phyloP scores from a whole-genome alignment of 768 basidiomycete species.

The Calocybe gangraenosa region DNA sequence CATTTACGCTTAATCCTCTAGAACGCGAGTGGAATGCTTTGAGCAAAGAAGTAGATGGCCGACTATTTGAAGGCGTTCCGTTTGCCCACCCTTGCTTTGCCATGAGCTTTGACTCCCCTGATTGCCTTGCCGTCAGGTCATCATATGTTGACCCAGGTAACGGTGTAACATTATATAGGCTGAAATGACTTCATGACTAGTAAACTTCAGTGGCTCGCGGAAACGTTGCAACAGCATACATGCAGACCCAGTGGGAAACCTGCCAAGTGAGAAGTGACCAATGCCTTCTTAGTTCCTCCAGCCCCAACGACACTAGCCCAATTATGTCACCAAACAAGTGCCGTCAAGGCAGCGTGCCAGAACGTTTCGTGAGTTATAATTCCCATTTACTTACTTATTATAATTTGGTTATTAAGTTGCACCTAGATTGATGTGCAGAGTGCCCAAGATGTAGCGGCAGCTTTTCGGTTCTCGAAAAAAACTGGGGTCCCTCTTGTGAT shows the following conservation, averaged over 20 bases:
- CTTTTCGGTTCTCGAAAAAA: slow-evolving; percentile 38
- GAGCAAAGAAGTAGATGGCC: slow-evolving; percentile 8
- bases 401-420: neutral
- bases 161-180: too few species aligned
- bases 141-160: slow-evolving; percentile 20
- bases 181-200: too few species aligned
- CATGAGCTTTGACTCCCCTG: slow-evolving; percentile 14
- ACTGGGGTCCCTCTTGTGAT: slow-evolving; percentile 39
- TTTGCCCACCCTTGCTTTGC: slow-evolving; percentile 22
- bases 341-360: slow-evolving; percentile 31
- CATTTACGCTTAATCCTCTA: neutral
- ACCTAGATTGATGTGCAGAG: slow-evolving; percentile 30
- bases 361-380: slow-evolving; percentile 37
- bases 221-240: slow-evolving; percentile 24
- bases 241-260: slow-evolving; percentile 49
- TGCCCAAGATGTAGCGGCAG: slow-evolving; percentile 36
- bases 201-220: slow-evolving; percentile 17
- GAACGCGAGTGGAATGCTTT: slow-evolving; percentile 17
- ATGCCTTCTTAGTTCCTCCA: slow-evolving; percentile 42
- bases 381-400: too few species aligned
- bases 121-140: slow-evolving; percentile 13
- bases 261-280: slow-evolving; percentile 43
- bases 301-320: slow-evolving; percentile 24
- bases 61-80: slow-evolving; percentile 18
- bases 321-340: slow-evolving; percentile 26